These are phyloP conservation scores for Gonapodya prolifera DNA, from an alignment of 192 early-diverging fungal genomes.

Conservation along the genomic window DNA sequence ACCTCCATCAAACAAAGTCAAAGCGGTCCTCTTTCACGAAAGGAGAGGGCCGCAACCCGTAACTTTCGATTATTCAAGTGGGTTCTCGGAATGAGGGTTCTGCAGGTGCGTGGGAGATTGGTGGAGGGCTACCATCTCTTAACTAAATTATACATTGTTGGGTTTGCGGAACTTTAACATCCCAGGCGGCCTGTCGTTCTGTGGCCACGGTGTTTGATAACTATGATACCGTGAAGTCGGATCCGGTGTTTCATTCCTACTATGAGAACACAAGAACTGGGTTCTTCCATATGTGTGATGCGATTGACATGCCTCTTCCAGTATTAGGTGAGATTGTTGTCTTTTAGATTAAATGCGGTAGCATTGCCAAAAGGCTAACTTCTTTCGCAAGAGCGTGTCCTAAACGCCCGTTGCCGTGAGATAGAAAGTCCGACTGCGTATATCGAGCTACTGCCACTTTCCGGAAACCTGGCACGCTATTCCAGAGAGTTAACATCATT, in stretches of 20 bases:
- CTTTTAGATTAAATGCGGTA: conserved; percentile 18
- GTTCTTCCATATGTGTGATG: conserved; percentile 28
- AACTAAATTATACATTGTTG: background rate
- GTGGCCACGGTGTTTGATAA: conserved; percentile 29
- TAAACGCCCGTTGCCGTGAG: conserved; percentile 23
- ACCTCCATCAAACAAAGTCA: too few species aligned
- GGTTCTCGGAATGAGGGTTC: conserved; percentile 41
- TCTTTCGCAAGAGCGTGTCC: conserved; percentile 9
- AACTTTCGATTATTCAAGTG: conserved; percentile 40
- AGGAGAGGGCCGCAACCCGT: too few species aligned
- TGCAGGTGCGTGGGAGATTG: conserved; percentile 34
- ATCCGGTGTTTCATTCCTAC: conserved; percentile 31
- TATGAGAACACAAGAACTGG: conserved; percentile 28
- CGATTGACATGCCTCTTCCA: conserved; percentile 31
- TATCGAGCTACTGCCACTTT: conserved; percentile 25
- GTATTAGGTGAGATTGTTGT: conserved; percentile 35
- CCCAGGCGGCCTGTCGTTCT: conserved; percentile 27
- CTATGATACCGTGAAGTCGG: conserved; percentile 27
- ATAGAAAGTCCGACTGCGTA: conserved; percentile 29
- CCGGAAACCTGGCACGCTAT: conserved; percentile 12
- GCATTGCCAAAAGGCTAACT: conserved; percentile 11
- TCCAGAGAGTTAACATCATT: conserved; percentile 10
- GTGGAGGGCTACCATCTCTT: conserved; percentile 13
- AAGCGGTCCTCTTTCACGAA: too few species aligned
- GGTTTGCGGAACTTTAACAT: conserved; percentile 2